phyloP scores from a whole-genome alignment of 257 asterid species.

The Cinchona pubescens region DNA sequence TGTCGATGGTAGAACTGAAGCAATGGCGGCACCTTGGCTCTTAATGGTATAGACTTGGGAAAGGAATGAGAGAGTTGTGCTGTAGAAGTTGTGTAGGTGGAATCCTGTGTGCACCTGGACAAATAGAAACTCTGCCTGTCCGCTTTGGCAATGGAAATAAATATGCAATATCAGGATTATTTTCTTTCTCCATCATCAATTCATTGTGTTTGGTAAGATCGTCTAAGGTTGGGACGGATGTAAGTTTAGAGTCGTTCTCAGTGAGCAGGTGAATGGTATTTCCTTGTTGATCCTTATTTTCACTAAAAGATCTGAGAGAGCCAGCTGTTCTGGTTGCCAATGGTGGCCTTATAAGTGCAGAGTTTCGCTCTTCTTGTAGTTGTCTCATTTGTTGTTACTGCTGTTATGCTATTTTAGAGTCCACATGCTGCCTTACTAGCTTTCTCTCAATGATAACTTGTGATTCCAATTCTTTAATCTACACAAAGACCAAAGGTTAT shows the following conservation, averaged over 20 bases:
- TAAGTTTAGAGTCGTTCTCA: slow-evolving; percentile 45
- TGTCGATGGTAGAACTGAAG: slow-evolving; percentile 48
- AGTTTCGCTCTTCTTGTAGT: slow-evolving; percentile 51
- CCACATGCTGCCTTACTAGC: slow-evolving; percentile 84
- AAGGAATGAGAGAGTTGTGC: slow-evolving; percentile 71
- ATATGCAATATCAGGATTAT: slow-evolving; percentile 54
- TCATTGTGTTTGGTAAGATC: slow-evolving; percentile 29
- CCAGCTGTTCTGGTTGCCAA: slow-evolving; percentile 45
- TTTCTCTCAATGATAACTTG: slow-evolving; percentile 84
- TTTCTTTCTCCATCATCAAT: slow-evolving; percentile 58
- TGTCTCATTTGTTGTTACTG: slow-evolving; percentile 37
- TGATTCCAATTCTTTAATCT: slow-evolving; percentile 94
- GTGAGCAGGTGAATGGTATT: slow-evolving; percentile 29
- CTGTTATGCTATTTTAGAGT: slow-evolving; percentile 71
- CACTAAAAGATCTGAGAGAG: slow-evolving; percentile 25
- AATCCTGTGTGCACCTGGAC: slow-evolving; percentile 27
- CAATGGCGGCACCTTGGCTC: slow-evolving; percentile 43
- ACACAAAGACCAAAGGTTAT: slow-evolving; percentile 9
- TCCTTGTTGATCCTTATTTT: slow-evolving; percentile 34
- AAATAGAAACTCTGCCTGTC: slow-evolving; percentile 44
- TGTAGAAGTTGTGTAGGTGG: slow-evolving; percentile 42
- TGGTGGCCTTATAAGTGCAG: slow-evolving; percentile 48
- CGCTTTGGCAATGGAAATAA: slow-evolving; percentile 48
- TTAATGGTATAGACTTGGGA: slow-evolving; percentile 41
- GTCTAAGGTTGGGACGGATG: slow-evolving; percentile 36